A percentile compares a stretch with the other conserved stretches of the same genome.
phyloP scores from a whole-genome alignment of 1,284 basidiomycete species.

The Cutaneotrichosporon sp. region DNA sequence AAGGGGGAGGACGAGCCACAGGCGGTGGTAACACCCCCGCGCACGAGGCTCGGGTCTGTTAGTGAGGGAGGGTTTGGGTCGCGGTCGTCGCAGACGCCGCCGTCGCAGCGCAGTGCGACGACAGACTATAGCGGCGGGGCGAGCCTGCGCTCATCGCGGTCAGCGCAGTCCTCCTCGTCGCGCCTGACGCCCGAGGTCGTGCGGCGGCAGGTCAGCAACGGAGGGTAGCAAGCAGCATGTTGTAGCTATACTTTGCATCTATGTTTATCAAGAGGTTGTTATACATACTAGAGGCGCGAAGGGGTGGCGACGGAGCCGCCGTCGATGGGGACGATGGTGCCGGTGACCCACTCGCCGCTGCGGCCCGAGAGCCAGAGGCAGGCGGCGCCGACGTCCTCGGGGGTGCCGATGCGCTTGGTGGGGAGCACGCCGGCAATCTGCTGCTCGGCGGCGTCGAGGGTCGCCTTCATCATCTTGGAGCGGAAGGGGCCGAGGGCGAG shows the following conservation, averaged over 20 bases:
- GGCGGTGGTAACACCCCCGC: not conserved
- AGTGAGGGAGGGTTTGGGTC: not conserved
- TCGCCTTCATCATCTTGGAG: slow-evolving; percentile 62
- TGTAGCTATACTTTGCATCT: slow-evolving; percentile 7
- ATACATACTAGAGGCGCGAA: slow-evolving; percentile 3
- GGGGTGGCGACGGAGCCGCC: slow-evolving; percentile 58
- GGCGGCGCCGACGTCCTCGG: slow-evolving; percentile 66
- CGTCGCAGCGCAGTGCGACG: not conserved
- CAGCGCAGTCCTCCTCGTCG: not conserved
- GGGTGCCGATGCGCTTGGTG: slow-evolving; percentile 61
- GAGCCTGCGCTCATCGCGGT: not conserved
- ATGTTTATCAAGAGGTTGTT: not conserved
- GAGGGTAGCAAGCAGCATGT: not conserved
- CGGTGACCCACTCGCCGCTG: slow-evolving; percentile 66
- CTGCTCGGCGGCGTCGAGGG: slow-evolving; percentile 59
- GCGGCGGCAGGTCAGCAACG: not conserved
- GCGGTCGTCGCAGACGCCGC: not conserved
- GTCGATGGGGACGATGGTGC: slow-evolving; percentile 63
- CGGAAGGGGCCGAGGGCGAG: slow-evolving; percentile 64
- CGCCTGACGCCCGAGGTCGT: not conserved
- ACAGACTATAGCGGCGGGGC: not conserved
- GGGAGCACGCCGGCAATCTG: slow-evolving; percentile 59
- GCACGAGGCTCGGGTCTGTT: not conserved
- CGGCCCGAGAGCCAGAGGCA: slow-evolving; percentile 64
- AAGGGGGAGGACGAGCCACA: slow-evolving; percentile 1